Base-by-base conservation (phyloP, 768 basidiomycete genomes). In the Neoboletus brunneissimus region DNA sequence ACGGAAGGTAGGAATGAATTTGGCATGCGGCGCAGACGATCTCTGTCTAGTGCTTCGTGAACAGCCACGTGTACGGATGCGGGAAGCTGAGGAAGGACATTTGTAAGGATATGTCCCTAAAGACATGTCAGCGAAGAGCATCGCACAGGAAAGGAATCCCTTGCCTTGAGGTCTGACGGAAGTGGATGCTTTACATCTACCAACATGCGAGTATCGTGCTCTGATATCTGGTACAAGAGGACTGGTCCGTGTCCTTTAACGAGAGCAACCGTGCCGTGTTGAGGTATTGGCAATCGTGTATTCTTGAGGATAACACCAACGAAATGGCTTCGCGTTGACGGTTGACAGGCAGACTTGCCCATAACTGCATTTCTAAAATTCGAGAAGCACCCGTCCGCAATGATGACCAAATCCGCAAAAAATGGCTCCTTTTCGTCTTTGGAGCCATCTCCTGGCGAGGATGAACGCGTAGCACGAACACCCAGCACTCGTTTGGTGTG, bases 371-470 rank as follows among this genome's bases (percentile, higher is more conserved):
- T 78, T 48, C 96, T 81, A 78, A 99, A 95, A 67, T 95, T 97
- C 5, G 92, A 95, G 74, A 91, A 91, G 71, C 93, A 97, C 0
- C 96, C 96, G 68, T 99, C 96, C 5, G 95, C 94, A 56, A 98
- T 75, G 67, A 98, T 75, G 44, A 93, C 90, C 49, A 99, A 71
- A 60, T 88, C 85, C 0, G 91, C 94, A 55, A 77, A 79, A 64
- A 86, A 86, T 0, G 79, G 66, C 57, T 85, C 79, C 63, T 82
- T 81, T 58, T 77, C 77, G 23, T 58, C 60, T 15, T 71, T 69
- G 18, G 57, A 65, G 47, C 73, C 67, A 49, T 69, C 67, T 31
- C 51, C 57, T 25, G 41, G 57, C 58, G 78, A 76, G 55, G 71
- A 61, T 11, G 65, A 47, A 55, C 76, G 78, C 43, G 81, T 82